Evolutionary conservation across 73 alveolate species (phyloP).

Genomic region (Durusdinium trenchii): DNA sequence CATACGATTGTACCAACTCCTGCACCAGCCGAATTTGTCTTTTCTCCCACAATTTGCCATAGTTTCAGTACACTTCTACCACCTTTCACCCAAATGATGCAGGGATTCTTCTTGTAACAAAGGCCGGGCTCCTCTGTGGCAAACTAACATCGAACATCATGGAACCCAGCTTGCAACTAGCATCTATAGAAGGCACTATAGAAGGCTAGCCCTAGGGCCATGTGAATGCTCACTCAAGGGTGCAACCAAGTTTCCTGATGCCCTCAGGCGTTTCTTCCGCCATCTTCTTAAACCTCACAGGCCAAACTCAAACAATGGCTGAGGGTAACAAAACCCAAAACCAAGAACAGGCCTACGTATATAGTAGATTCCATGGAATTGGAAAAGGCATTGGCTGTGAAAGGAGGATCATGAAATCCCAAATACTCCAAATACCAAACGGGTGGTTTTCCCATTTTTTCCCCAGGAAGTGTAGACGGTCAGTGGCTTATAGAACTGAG

Average conservation of each 20-base stretch:
- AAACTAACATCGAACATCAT: too few species aligned
- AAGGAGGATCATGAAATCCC: neutral
- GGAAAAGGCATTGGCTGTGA: too few species aligned
- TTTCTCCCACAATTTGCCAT: too few species aligned
- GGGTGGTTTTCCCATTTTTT: neutral
- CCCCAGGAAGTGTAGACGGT: neutral
- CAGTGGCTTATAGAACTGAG: neutral
- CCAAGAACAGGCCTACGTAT: neutral
- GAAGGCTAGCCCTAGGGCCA: neutral
- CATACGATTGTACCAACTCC: too few species aligned
- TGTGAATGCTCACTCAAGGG: too few species aligned
- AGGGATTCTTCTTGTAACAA: too few species aligned
- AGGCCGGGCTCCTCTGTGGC: too few species aligned
- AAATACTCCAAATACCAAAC: neutral
- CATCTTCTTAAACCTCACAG: constrained; percentile 69
- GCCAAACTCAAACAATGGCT: neutral
- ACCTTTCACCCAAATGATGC: too few species aligned
- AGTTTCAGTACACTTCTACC: too few species aligned
- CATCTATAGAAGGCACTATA: neutral
- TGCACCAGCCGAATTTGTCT: too few species aligned
- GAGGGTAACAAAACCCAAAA: too few species aligned
- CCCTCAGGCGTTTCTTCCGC: constrained; percentile 85
- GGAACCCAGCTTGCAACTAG: neutral
- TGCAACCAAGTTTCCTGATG: neutral
- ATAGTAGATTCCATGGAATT: neutral